Evolutionary conservation across 495 filamentous ascomycete species (phyloP), one percentile per base, ranked within the genome.

Genomic region (Penicillium ochrochloron): DNA sequence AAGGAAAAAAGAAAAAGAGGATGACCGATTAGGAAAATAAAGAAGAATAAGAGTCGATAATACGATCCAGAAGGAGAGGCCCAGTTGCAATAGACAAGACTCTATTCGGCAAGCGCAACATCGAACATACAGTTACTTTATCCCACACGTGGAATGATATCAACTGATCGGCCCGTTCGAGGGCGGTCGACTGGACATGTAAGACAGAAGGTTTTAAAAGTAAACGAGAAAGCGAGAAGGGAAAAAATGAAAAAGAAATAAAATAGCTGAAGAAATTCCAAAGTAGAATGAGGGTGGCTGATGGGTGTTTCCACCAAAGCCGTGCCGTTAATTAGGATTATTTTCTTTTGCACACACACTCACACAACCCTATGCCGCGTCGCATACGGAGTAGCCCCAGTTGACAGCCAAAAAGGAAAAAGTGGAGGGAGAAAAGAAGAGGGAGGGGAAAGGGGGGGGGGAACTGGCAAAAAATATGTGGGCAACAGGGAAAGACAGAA

Each of bases 401-500:
- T 52, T 52, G 48, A 52, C 25, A 29, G 48, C 25, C 25, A 21
- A 31, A 29, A 31, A 12, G 48, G 15, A 52, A 5, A 7, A 51
- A n/a, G 25, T 29, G 31, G n/a, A 37, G 31, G 31, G 33, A 15
- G 17, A 12, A 56, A 37, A 35, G n/a, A n/a, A 25, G 1, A 15
- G 53, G 53, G 15, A 17, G 52, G 53, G 19, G 9, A 37, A 55
- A 27, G 25, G 25, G 29, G 52, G 31, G 12, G 29, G 29, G 17
- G 21, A 17, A 35, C 15, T 6, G n/a, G n/a, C 17, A 21, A 37
- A 19, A 61, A 61, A 31, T 61, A 53, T 12, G 50, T 61, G 52
- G 51, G 27, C 25, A 54, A 54, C 7, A 15, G 63, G 69, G 33
- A 58, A 62, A 52, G 63, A 69, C 11, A 42, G 63, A 72, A 54